Base-by-base conservation (phyloP, 2,329 filamentous ascomycete genomes). In the Botrytis hyacinthi region DNA sequence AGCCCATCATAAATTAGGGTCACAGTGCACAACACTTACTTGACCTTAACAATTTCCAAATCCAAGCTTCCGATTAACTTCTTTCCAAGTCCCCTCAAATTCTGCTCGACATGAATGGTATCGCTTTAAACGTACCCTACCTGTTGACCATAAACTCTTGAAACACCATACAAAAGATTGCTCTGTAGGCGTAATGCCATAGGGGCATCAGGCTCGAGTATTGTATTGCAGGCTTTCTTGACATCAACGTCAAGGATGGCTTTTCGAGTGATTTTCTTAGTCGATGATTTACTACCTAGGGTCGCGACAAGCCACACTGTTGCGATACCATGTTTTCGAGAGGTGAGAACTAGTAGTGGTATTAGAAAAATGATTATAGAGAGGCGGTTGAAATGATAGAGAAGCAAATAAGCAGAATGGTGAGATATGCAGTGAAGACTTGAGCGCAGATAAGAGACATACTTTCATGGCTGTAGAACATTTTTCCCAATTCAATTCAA, bases 391-490 rank as follows among this genome's bases (percentile, higher is more conserved):
- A 32, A 16, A n/a, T 14, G 46, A 59, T 14, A 35, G 37, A 68
- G 22, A 57, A 48, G 70, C 7, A 68, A 54, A 48, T n/a, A 12
- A 6, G n/a, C n/a, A 57, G 40, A 42, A 42, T 32, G 4, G 3
- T 20, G 16, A 42, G n/a, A 12, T 22, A 29, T 37, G 35, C 1
- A 54, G 26, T 16, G 3, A 65, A 12, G 46, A 51, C 59, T 46
- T 66, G 14, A 37, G 26, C 22, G 57, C 5, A 18, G 61, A 62
- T 20, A 70, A 22, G 51, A 37, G 29, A 83, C 91, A 81, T 85
- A 96, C 95, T 93, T 83, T 98, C 95, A 84, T 97, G 93, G 79
- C 93, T 97, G 84, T 97, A 98, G 82, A 98, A 98, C 95, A 98
- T 98, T 8, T 32, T 70, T 20, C 29, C 6, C 22, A 12, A 46